Evolutionary conservation across 2,329 filamentous ascomycete genomes (phyloP).

Genomic region (Paecilomyces dactylethromorphus): DNA sequence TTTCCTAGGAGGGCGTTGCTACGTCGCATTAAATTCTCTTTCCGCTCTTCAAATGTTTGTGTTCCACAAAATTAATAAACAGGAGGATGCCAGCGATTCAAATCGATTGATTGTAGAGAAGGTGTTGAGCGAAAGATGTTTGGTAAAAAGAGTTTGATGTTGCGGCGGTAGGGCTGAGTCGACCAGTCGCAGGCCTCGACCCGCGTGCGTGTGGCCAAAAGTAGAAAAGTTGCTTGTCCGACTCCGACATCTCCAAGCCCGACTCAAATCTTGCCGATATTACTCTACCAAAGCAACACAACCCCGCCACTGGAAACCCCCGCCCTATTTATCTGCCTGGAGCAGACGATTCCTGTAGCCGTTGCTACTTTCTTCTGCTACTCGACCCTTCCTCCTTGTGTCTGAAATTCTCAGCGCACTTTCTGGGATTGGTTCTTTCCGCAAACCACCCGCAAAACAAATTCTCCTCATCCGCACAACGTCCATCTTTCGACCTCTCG

Average conservation of each 20-base stretch:
- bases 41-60: neutral
- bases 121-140: neutral
- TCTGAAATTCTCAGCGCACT: constrained; percentile 4
- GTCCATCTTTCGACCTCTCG: constrained; percentile 4
- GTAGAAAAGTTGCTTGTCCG: constrained; percentile 16
- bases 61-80: neutral
- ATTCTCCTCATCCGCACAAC: constrained; percentile 12
- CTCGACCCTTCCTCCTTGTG: constrained; percentile 5
- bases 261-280: constrained; percentile 23
- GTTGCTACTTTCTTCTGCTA: neutral
- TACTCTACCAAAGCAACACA: constrained; percentile 11
- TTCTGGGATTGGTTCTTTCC: constrained; percentile 21
- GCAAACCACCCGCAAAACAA: constrained; percentile 11
- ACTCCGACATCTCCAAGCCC: constrained; percentile 17
- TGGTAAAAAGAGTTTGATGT: neutral
- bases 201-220: constrained; percentile 12
- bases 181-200: neutral
- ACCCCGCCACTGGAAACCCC: constrained; percentile 7
- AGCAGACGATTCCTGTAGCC: constrained; percentile 20
- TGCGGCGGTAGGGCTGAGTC: neutral
- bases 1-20: neutral
- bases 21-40: neutral
- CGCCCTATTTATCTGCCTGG: constrained; percentile 29
- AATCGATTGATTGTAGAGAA: neutral
- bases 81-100: neutral